phyloP scores from a whole-genome alignment of 768 basidiomycete species.

The Termitomyces bulborhizus region DNA sequence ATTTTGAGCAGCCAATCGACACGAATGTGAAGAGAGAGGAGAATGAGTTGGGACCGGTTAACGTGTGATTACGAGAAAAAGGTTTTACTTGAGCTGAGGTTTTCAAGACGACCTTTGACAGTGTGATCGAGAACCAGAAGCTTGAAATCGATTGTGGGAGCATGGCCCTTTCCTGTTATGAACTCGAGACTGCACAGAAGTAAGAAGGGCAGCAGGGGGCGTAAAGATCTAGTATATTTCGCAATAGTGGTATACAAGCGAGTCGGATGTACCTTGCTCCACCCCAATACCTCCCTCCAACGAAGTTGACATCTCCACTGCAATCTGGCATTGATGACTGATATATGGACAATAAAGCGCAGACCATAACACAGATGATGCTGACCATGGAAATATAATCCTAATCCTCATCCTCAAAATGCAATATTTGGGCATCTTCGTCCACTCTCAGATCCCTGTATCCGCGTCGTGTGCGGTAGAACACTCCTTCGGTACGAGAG shows the following conservation, averaged over 20 bases:
- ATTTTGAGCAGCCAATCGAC: too few species aligned
- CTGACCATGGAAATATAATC: not conserved
- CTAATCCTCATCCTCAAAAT: conserved; percentile 75
- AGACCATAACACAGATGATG: not conserved
- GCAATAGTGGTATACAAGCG: not conserved
- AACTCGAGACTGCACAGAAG: too few species aligned
- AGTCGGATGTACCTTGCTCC: not conserved
- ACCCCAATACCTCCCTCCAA: not conserved
- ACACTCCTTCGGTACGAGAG: conserved; percentile 36
- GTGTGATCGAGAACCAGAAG: too few species aligned
- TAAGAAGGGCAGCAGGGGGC: too few species aligned
- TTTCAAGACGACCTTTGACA: too few species aligned
- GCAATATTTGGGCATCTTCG: conserved; percentile 82
- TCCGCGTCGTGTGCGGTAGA: conserved; percentile 50
- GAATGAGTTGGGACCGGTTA: too few species aligned
- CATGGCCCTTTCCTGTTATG: too few species aligned
- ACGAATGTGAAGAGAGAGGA: too few species aligned
- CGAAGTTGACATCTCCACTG: not conserved
- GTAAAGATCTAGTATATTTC: not conserved
- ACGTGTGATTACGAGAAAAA: too few species aligned
- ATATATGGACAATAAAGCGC: not conserved
- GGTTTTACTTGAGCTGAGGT: too few species aligned
- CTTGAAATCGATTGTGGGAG: too few species aligned
- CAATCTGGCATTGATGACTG: not conserved
- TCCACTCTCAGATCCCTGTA: conserved; percentile 78